Evolutionary conservation across 495 filamentous ascomycete species (phyloP).

Genomic region (Aspergillus saccharolyticus): DNA sequence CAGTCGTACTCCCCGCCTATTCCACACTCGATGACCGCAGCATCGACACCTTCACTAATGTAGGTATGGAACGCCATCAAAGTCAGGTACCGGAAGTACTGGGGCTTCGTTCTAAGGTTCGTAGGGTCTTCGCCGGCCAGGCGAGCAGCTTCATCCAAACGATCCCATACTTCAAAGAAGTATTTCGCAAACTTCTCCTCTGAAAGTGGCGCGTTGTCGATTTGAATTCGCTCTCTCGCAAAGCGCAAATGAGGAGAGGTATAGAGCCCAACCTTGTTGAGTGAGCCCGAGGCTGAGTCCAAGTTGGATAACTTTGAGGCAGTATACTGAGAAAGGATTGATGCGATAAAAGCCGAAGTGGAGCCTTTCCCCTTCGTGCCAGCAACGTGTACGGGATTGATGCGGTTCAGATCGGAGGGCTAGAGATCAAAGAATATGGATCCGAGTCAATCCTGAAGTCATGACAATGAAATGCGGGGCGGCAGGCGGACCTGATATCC

Average conservation of each 20-base stretch:
- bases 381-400: conserved; percentile 79
- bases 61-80: conserved; percentile 88
- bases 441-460: background rate
- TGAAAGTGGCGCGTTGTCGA: conserved; percentile 69
- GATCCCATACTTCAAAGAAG: conserved; percentile 89
- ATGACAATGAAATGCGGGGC: background rate
- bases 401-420: conserved; percentile 67
- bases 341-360: conserved; percentile 48
- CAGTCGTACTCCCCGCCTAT: conserved; percentile 91
- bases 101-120: conserved; percentile 57
- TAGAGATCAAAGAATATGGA: conserved; percentile 23
- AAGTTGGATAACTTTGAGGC: conserved; percentile 33
- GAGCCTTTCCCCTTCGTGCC: conserved; percentile 91
- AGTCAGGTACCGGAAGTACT: conserved; percentile 87
- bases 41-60: conserved; percentile 71
- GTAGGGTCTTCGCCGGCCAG: conserved; percentile 43
- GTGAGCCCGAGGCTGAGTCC: conserved; percentile 25
- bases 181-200: conserved; percentile 73
- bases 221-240: conserved; percentile 83
- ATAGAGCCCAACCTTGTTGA: conserved; percentile 71
- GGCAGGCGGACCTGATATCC: conserved; percentile 64
- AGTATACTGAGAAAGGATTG: conserved; percentile 56
- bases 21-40: conserved; percentile 85
- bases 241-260: conserved; percentile 86
- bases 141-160: conserved; percentile 52